Base-by-base conservation (phyloP, 345 rosid genomes). In the Ceriops tagal region DNA sequence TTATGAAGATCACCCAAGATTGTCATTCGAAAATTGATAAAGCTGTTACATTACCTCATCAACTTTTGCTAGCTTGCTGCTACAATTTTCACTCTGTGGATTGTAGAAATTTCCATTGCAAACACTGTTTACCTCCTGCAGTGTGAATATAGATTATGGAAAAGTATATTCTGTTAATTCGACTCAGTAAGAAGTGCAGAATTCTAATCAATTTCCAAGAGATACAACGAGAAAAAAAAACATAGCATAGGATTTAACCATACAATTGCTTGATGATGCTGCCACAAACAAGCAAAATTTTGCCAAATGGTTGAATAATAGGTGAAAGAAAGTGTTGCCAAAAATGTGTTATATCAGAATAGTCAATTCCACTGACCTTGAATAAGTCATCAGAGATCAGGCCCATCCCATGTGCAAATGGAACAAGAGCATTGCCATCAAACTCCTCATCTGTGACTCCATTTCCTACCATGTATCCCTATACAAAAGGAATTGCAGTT, bases 381-480 rank as follows among this genome's bases (percentile, higher is more conserved):
- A 73, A 93, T 64, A 89, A 77, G 18, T 87, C 87, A 65, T 87
- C 82, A 46, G 99, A 87, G 69, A 93, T 91, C 64, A 93, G 80
- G 65, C 88, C 93, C 96, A 93, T 93, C 73, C 98, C 97, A 81
- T 93, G 96, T 16, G 79, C 86, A 75, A 91, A 93, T 5, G 97
- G 93, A 76, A 93, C 87, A 55, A 91, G 84, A 64, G 98, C 92
- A 8, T 93, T 91, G 61, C 93, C 97, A 63, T 93, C 98, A 74
- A 86, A 83, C 53, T 59, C 74, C 0, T 77, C 74, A 81, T 93
- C 97, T 32, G 97, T 76, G 74, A 86, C 92, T 80, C 96, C 98
- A 77, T 93, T 93, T 46, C 98, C 98, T 26, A 93, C 85, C 87
- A 93, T 28, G 70, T 93, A 93, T 51, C 98, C 98, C 98, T 93